A percentile compares a stretch with the other conserved stretches of the same genome.
Conservation (phyloP, 2,329 filamentous ascomycete genomes). For the Trichoderma sp. region DNA sequence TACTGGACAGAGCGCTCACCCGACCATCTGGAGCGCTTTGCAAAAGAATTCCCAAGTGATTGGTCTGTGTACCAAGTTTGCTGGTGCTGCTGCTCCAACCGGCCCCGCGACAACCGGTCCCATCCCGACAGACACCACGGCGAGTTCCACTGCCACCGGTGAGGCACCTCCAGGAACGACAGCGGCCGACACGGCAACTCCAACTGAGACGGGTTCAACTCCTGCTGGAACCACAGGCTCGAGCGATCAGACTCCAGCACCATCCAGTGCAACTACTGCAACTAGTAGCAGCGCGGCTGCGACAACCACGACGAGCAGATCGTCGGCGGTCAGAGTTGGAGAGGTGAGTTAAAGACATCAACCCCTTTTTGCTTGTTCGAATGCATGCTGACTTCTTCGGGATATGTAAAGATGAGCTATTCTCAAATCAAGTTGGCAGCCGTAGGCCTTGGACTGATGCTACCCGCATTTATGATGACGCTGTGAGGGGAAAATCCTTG, state of each 20-base stretch:
- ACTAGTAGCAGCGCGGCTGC: slow-evolving; percentile 11
- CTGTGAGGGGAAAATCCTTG: not conserved
- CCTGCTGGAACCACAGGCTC: not conserved
- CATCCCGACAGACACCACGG: not conserved
- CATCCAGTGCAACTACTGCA: slow-evolving; percentile 6
- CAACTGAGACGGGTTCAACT: not conserved
- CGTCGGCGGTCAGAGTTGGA: not conserved
- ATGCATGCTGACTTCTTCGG: not conserved
- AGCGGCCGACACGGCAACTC: not conserved
- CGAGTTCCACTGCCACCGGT: not conserved
- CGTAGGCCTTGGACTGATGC: not conserved
- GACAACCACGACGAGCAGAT: not conserved
- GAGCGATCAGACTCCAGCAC: not conserved
- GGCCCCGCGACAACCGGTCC: not conserved
- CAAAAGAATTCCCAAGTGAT: not conserved
- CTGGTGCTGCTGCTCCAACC: not conserved
- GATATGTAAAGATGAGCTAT: not conserved
- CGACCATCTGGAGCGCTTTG: slow-evolving; percentile 7
- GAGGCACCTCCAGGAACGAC: not conserved
- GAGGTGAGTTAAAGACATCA: not conserved
- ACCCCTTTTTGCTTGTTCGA: not conserved
- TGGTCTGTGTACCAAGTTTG: slow-evolving; percentile 7
- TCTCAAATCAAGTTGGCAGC: not conserved
- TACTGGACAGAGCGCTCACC: slow-evolving; percentile 2
- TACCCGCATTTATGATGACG: slow-evolving; percentile 5